Evolutionary conservation across 345 rosid genomes (phyloP), one percentile per base, ranked within the genome.

Genomic region (Populus simonii): DNA sequence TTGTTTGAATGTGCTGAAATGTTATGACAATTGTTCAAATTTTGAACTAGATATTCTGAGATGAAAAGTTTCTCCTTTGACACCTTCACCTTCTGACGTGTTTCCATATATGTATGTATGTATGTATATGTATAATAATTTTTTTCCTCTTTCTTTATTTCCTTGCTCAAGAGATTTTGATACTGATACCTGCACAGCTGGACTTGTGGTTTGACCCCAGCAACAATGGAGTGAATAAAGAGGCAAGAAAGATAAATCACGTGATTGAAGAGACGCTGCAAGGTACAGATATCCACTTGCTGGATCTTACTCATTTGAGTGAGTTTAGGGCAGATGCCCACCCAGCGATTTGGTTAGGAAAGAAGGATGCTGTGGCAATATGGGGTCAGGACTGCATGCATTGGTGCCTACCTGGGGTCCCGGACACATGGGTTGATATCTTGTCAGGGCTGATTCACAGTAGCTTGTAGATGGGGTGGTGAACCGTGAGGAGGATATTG

Each of bases 321-420:
- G 97, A 96, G 85, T 93, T 84, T 80, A 88, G 98, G 84, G 99
- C 97, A 27, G 99, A 93, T 85, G 98, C 94, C 51, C 98, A 91
- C 82, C 98, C 97, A 0, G 97, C 99, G 7, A 89, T 91, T 62
- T 93, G 99, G 98, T 73, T 93, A 70, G 99, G 99, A 74, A 91
- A 96, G 89, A 92, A 91, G 79, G 95, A 87, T 43, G 97, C 98
- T 0, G 97, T 96, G 38, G 92, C 90, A 5, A 80, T 83, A 49
- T 93, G 98, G 97, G 97, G 98, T 76, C 97, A 96, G 81, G 99
- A 96, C 83, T 96, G 99, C 89, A 87, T 96, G 99, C 99, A 96
- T 65, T 96, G 99, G 99, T 96, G 99, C 91, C 86, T 96, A 27
- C 97, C 99, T 0, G 98, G 99, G 68, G 86, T 96, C 43, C 99